Conservation (phyloP, 495 filamentous ascomycete genomes). For the Podospora sp. region DNA sequence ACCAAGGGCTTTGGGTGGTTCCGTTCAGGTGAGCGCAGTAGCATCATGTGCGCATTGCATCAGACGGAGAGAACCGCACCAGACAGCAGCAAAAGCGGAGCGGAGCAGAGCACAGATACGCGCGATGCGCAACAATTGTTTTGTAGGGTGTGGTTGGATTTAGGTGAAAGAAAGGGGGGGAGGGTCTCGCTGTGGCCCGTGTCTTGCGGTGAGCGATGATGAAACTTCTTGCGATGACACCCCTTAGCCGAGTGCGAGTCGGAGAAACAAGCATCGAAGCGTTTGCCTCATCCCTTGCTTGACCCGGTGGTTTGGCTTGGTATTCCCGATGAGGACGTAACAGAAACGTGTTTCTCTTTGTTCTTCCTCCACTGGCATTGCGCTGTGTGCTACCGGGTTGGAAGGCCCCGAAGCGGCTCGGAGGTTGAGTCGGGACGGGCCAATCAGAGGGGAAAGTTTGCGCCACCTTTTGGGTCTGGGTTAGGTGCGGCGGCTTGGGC, state of each 20-base stretch:
- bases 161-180: background rate
- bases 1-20: too few relatives aligned
- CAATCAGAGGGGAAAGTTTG: slow-evolving; percentile 20
- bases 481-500: background rate
- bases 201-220: background rate
- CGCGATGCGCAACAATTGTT: background rate
- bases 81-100: too few relatives aligned
- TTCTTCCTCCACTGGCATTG: background rate
- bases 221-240: background rate
- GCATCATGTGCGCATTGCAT: too few relatives aligned
- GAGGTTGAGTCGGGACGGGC: slow-evolving; percentile 15
- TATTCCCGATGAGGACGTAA: background rate
- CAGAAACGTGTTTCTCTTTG: background rate
- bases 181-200: background rate
- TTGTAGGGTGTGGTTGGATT: background rate
- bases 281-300: background rate
- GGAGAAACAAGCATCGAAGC: background rate
- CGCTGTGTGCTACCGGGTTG: slow-evolving; percentile 1
- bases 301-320: background rate
- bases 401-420: slow-evolving; percentile 23
- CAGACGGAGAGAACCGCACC: too few relatives aligned
- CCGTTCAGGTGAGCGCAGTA: too few relatives aligned
- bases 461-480: background rate
- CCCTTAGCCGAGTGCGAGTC: background rate
- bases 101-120: background rate